Conservation (phyloP, 805 yeast genomes). For the Candida berthetii region DNA sequence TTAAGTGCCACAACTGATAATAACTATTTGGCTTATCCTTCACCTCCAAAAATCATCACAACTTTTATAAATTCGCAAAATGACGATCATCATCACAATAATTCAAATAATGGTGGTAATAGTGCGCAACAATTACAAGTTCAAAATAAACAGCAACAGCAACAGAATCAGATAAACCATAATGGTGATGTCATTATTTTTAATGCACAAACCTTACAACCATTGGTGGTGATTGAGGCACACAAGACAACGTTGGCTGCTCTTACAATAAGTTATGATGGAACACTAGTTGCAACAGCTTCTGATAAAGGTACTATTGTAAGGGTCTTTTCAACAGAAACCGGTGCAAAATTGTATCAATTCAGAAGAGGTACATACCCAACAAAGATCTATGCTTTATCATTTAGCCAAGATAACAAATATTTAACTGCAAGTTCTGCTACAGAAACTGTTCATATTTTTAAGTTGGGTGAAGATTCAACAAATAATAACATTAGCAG, state of each 20-base stretch:
- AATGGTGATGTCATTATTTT: slow-evolving; percentile 68
- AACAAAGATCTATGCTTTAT: slow-evolving; percentile 69
- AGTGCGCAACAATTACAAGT: not conserved
- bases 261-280: slow-evolving; percentile 57
- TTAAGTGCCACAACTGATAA: slow-evolving; percentile 46
- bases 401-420: slow-evolving; percentile 65
- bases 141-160: slow-evolving; percentile 1
- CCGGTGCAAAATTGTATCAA: slow-evolving; percentile 59
- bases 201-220: slow-evolving; percentile 54
- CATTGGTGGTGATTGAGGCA: slow-evolving; percentile 65
- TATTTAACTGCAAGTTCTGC: slow-evolving; percentile 81
- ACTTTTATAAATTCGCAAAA: slow-evolving; percentile 9
- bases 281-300: slow-evolving; percentile 63
- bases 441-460: slow-evolving; percentile 90
- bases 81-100: not conserved
- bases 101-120: slow-evolving; percentile 1
- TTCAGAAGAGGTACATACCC: slow-evolving; percentile 82
- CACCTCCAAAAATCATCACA: slow-evolving; percentile 54
- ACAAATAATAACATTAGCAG: slow-evolving; percentile 4
- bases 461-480: slow-evolving; percentile 47
- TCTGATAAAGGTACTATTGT: slow-evolving; percentile 76
- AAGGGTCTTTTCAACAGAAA: slow-evolving; percentile 57
- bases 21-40: slow-evolving; percentile 65
- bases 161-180: slow-evolving; percentile 11
- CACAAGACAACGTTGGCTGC: slow-evolving; percentile 67